phyloP scores from a whole-genome alignment of 2,329 filamentous ascomycete species.

The Aspergillus sp. region DNA sequence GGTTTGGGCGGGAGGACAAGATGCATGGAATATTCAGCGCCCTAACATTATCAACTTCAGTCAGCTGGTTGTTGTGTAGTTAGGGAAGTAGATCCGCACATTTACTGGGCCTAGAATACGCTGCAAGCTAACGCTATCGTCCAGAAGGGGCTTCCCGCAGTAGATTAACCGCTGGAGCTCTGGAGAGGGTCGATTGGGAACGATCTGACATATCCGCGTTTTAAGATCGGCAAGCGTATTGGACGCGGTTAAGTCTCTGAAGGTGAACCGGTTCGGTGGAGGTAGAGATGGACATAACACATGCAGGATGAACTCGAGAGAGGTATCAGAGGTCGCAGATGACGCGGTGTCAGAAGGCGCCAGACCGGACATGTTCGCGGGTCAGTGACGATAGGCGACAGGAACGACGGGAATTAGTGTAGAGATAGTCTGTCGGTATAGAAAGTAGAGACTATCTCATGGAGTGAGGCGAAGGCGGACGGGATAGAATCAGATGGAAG shows the following conservation, averaged over 20 bases:
- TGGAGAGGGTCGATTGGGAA: slow-evolving; percentile 47
- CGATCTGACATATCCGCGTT: slow-evolving; percentile 46
- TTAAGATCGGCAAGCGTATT: slow-evolving; percentile 55
- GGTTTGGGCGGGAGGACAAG: slow-evolving; percentile 42
- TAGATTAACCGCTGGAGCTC: slow-evolving; percentile 58
- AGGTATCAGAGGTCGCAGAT: background rate
- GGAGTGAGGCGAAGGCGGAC: no score
- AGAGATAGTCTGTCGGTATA: no score
- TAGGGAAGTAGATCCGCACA: slow-evolving; percentile 36
- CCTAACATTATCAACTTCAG: slow-evolving; percentile 13
- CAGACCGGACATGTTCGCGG: slow-evolving; percentile 9
- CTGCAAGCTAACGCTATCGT: slow-evolving; percentile 48
- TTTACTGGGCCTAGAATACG: slow-evolving; percentile 50
- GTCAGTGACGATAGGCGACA: no score
- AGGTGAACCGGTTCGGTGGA: slow-evolving; percentile 34
- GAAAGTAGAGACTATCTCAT: no score
- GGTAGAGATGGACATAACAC: slow-evolving; percentile 42
- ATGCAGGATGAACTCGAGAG: slow-evolving; percentile 29
- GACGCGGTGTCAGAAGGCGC: slow-evolving; percentile 1
- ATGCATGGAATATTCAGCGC: slow-evolving; percentile 34
- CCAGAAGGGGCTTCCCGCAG: slow-evolving; percentile 51
- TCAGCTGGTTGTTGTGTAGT: slow-evolving; percentile 2
- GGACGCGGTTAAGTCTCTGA: slow-evolving; percentile 34
- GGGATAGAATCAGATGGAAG: no score
- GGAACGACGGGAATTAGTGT: no score